These are phyloP conservation scores for Aspergillus oerlinghausenensis DNA, from an alignment of 2,329 filamentous ascomycete species.

Conservation along the genomic window DNA sequence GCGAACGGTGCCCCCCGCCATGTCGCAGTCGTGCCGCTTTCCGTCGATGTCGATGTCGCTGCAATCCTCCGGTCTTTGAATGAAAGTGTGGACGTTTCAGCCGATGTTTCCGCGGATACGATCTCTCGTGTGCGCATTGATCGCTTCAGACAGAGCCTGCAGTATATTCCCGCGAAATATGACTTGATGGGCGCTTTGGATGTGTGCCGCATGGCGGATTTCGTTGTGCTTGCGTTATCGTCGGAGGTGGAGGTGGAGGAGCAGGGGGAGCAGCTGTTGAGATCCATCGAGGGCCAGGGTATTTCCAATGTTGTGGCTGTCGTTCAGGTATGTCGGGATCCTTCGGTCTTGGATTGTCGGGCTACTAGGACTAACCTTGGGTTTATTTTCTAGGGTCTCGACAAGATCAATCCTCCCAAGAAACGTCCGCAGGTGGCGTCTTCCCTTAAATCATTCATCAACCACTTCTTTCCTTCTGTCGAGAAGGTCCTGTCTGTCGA, in stretches of 20 bases:
- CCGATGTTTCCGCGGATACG: constrained; percentile 56
- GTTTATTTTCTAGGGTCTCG: constrained; percentile 49
- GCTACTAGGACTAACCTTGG: constrained; percentile 8
- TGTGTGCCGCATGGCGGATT: constrained; percentile 83
- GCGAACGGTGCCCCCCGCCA: constrained; percentile 81
- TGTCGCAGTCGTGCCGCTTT: constrained; percentile 82
- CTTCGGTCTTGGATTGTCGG: background rate
- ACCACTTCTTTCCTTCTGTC: constrained; percentile 86
- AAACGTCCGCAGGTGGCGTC: constrained; percentile 69
- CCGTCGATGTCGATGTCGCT: constrained; percentile 63
- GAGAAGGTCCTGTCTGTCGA: constrained; percentile 89
- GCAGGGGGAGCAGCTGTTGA: constrained; percentile 77
- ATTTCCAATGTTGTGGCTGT: constrained; percentile 87
- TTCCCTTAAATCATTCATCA: constrained; percentile 88
- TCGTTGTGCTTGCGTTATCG: constrained; percentile 80
- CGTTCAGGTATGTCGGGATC: constrained; percentile 53
- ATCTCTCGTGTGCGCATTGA: constrained; percentile 67
- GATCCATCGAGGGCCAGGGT: constrained; percentile 87
- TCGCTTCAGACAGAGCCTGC: constrained; percentile 89
- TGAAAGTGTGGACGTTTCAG: constrained; percentile 71
- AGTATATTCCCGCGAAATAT: constrained; percentile 71
- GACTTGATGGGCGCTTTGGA: constrained; percentile 77
- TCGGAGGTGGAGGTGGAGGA: constrained; percentile 72
- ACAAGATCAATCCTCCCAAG: constrained; percentile 74
- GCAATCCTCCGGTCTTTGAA: constrained; percentile 68